Base-by-base conservation (phyloP, 768 basidiomycete species). In the Tylopilus rubrobrunneus region DNA sequence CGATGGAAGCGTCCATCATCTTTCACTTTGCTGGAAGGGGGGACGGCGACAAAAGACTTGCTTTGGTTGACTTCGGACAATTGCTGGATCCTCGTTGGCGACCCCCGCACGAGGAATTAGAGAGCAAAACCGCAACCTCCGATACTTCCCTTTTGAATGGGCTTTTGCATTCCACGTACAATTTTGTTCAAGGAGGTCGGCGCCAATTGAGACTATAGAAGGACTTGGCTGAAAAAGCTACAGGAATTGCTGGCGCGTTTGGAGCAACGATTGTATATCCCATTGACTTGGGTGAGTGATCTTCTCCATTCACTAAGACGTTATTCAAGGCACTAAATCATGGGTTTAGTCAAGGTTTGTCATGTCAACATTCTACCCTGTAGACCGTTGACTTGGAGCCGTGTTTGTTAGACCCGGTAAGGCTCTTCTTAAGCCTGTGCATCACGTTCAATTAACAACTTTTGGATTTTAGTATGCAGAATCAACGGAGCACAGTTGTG, bases 231-330 rank as follows among this genome's bases (percentile, higher is more conserved):
- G 70, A 68, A 33, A 42, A 42, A n/a, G 58, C 50, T 52, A 21
- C 59, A 88, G 87, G 96, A 67, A 67, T 96, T 55, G 93, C 96
- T 43, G 97, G 97, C 52, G 92, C 92, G 34, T 79, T 94, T 56
- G 97, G 97, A 46, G 97, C 96, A 11, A 96, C 92, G n/a, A 90
- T 92, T 39, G 96, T 98, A 12, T 98, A 98, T 71, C 96, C 96
- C 25, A 98, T 96, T 65, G 94, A 93, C 73, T 80, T 91, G 76
- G 90, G 86, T 87, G 62, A 75, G 85, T 82, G 31, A 48, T 48
- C 37, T 49, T 28, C 34, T 43, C 46, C 40, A 6, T 43, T 37
- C 29, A 21, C 41, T 50, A 46, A 29, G 45, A 42, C 40, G 46
- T 10, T 10, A 23, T 46, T 10, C 43, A 52, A 34, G 21, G 46